Evolutionary conservation across 1,139 yeast genomes (phyloP), one percentile per base, ranked within the genome.

Genomic region (Barnettozyma hawaiiensis): DNA sequence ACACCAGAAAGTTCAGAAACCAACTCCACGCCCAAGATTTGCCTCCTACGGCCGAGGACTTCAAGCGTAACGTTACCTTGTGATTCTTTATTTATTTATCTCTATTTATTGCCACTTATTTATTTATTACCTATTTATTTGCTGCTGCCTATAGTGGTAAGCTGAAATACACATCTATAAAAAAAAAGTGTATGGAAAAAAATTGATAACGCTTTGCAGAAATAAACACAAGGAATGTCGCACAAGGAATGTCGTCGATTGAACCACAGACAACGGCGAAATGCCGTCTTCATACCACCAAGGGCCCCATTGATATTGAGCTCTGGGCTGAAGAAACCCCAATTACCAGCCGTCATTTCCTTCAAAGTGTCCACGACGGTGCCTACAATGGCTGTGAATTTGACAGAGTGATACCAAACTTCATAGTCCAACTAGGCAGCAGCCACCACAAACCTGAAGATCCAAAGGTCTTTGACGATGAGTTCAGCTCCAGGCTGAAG

Each of bases 271-370:
- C 89, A 1, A 70, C 79, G 4, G 89, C 86, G 1, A 73, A 73
- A 48, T 81, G 81, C 18, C 57, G 68, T 12, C 51, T 85, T 4
- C 50, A 59, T 11, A 83, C 94, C 2, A 64, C 76, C 11, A 79
- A 77, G 45, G 95, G 95, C 1, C 60, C 65, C 1, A 62, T 85
- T 0, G 76, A 71, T 34, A 58, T 85, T 2, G 87, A 78, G 41
- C 57, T 85, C 10, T 85, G 85, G 82, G 85, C 90, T 21, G 77
- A 77, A 50, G 89, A 85, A 57, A 62, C 76, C 4, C 90, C 94
- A 0, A 49, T 52, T 1, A 73, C 78, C 1, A 57, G 75, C 27
- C 60, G 71, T 35, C 55, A 58, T 37, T 81, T 85, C 51, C 57
- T 84, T 14, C 67, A 69, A 43, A 65, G 67, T 36, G 76, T 84